Conservation (phyloP, 495 filamentous ascomycete genomes). For the Chaetomidium leptoderma region DNA sequence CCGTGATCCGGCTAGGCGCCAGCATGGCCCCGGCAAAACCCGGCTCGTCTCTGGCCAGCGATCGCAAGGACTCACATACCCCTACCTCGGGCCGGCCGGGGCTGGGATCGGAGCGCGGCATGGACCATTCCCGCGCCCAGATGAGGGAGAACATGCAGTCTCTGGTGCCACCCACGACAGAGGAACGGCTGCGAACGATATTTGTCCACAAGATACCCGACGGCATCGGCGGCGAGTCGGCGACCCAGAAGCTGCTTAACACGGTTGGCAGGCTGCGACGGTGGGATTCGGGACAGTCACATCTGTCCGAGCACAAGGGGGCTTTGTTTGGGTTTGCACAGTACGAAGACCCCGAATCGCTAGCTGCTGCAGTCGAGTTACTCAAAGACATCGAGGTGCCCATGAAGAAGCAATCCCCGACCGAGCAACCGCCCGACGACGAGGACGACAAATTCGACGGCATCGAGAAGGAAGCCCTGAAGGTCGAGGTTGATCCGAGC, state of each 20-base stretch:
- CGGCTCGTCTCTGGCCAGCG: conserved; percentile 45
- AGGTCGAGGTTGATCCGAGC: conserved; percentile 77
- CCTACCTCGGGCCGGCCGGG: conserved; percentile 54
- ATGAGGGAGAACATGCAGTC: conserved; percentile 72
- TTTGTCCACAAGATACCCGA: conserved; percentile 85
- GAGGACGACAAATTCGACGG: conserved; percentile 52
- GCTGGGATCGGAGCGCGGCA: conserved; percentile 58
- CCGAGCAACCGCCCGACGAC: conserved; percentile 41
- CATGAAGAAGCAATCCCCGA: conserved; percentile 60
- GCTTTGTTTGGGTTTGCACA: conserved; percentile 94
- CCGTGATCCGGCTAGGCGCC: conserved; percentile 86
- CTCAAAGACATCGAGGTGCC: conserved; percentile 85
- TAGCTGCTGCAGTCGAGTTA: conserved; percentile 81
- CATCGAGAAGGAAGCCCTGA: conserved; percentile 63
- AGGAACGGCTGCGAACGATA: conserved; percentile 86
- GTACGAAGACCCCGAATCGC: conserved; percentile 86
- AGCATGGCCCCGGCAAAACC: conserved; percentile 63
- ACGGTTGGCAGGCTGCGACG: conserved; percentile 73
- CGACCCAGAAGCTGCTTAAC: conserved; percentile 74
- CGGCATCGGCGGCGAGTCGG: conserved; percentile 70
- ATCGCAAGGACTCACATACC: conserved; percentile 38
- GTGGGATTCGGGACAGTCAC: conserved; percentile 61
- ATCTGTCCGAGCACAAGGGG: conserved; percentile 76
- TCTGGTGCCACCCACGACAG: conserved; percentile 76
- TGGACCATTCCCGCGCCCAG: conserved; percentile 65